Conservation (phyloP, 2,329 filamentous ascomycete genomes). For the Pezicula radicicola region DNA sequence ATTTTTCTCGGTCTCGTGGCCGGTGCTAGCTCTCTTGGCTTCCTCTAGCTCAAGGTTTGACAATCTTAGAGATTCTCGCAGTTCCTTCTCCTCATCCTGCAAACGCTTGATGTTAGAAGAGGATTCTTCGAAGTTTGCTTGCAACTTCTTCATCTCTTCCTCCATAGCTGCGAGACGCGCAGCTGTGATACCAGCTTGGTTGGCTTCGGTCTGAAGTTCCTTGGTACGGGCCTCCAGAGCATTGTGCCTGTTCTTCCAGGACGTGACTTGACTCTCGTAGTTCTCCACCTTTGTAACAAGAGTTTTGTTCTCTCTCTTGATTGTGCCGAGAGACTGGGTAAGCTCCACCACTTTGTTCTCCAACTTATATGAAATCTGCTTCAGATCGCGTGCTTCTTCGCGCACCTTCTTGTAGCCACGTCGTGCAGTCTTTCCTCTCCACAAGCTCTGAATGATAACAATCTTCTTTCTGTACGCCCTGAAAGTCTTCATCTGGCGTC, state of each 20-base stretch:
- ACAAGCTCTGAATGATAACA: conserved; percentile 85
- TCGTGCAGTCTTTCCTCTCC: conserved; percentile 81
- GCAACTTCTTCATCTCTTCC: conserved; percentile 90
- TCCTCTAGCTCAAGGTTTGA: conserved; percentile 80
- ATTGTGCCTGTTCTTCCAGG: conserved; percentile 90
- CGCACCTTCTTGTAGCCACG: conserved; percentile 85
- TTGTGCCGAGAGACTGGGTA: conserved; percentile 86
- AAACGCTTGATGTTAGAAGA: conserved; percentile 86
- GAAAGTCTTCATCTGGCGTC: conserved; percentile 76
- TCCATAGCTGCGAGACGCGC: conserved; percentile 90
- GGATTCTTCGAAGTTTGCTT: conserved; percentile 86
- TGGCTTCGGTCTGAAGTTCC: conserved; percentile 93
- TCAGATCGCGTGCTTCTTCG: conserved; percentile 95
- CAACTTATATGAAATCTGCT: conserved; percentile 98
- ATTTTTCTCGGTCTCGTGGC: conserved; percentile 81
- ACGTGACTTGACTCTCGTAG: conserved; percentile 94
- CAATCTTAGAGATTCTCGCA: conserved; percentile 77
- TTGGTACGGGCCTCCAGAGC: conserved; percentile 85
- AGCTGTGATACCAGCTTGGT: conserved; percentile 93
- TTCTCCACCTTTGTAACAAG: conserved; percentile 87
- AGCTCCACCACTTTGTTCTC: conserved; percentile 99
- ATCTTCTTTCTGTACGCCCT: conserved; percentile 87
- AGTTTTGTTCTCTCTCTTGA: conserved; percentile 93
- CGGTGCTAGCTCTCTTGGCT: conserved; percentile 69
- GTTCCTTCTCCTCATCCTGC: conserved; percentile 86